Evolutionary conservation across 225 moss, liverwort and hornwort genomes (phyloP).

Genomic region (Antitrichia curtipendula): DNA sequence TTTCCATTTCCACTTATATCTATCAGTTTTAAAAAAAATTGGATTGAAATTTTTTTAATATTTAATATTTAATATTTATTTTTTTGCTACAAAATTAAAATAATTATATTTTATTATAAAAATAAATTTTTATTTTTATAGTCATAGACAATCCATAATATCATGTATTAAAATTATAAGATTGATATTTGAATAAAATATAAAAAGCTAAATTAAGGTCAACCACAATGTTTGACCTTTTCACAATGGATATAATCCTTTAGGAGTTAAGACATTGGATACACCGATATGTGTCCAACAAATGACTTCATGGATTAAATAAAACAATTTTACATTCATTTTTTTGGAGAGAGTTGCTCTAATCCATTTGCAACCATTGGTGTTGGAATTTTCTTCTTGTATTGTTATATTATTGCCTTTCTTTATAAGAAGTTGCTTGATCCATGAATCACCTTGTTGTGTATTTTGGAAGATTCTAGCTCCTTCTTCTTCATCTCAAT

Average conservation of each 20-base stretch:
- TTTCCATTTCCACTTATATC: not conserved
- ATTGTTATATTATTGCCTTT: not conserved
- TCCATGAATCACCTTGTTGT: not conserved
- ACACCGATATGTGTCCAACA: not conserved
- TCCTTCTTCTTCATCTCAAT: not conserved
- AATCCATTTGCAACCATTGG: not conserved
- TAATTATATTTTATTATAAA: rapidly evolving
- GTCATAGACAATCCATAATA: not conserved
- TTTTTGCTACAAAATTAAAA: not conserved
- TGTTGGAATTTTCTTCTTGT: not conserved
- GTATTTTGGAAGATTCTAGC: rapidly evolving
- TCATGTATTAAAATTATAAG: not conserved
- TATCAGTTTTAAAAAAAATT: not conserved
- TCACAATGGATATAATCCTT: not conserved
- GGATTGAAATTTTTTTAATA: not conserved
- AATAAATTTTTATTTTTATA: not conserved
- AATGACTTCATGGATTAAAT: not conserved
- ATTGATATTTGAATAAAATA: not conserved
- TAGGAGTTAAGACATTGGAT: too few species aligned
- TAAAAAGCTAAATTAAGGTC: not conserved
- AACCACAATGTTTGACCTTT: not conserved
- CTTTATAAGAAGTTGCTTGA: not conserved
- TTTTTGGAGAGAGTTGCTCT: not conserved
- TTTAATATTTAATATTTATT: too few species aligned
- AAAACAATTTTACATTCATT: not conserved